phyloP scores from a whole-genome alignment of 768 basidiomycete genomes.

The Tulasnella sp. region DNA sequence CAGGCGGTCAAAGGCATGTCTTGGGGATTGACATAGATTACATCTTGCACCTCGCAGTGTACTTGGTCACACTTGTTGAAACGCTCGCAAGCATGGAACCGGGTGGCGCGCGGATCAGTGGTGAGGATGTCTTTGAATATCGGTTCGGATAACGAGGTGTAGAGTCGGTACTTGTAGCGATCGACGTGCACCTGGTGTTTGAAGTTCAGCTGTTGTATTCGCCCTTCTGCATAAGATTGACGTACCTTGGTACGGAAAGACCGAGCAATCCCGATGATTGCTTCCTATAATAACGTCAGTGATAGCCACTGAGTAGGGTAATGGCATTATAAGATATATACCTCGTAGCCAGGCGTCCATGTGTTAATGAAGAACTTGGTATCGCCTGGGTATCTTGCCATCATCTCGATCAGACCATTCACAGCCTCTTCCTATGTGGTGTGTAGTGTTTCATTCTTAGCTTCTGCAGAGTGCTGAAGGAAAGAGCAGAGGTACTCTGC shows the following conservation, averaged over 20 bases:
- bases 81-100: constrained; percentile 92
- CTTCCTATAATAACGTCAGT: too few species aligned
- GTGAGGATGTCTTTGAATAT: constrained; percentile 53
- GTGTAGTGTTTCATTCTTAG: too few species aligned
- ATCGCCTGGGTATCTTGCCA: constrained; percentile 51
- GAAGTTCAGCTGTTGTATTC: not conserved
- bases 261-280: constrained; percentile 63
- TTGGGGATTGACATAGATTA: constrained; percentile 81
- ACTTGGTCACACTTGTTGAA: constrained; percentile 62
- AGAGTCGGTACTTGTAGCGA: constrained; percentile 72
- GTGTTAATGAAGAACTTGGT: constrained; percentile 80
- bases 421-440: constrained; percentile 50
- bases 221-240: not conserved
- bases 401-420: constrained; percentile 54
- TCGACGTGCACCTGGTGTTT: constrained; percentile 71
- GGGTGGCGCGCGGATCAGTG: constrained; percentile 46
- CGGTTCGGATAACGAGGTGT: constrained; percentile 45
- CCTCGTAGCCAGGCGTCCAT: constrained; percentile 96
- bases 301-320: too few species aligned
- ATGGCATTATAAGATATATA: too few species aligned
- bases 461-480: not conserved
- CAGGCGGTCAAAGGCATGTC: constrained; percentile 51
- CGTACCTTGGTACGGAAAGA: constrained; percentile 54
- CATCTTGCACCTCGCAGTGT: constrained; percentile 34
- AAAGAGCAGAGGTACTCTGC: too few species aligned